Conservation (phyloP, 306 rosid genomes). For the Fragaria ananassa region DNA sequence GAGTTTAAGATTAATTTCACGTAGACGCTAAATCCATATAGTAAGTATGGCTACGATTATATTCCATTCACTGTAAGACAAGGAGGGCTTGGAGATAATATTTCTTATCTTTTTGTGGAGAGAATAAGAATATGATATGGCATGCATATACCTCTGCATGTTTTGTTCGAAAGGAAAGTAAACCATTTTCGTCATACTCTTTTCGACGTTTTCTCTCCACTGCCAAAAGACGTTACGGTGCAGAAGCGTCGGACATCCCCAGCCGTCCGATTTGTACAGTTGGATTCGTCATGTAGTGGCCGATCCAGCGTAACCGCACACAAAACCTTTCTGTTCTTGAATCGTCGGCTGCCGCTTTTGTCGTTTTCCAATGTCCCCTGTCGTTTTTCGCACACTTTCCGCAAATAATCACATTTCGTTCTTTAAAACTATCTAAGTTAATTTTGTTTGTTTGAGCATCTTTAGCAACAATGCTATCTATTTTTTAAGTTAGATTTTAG, state of each 20-base stretch:
- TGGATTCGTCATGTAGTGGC: background rate
- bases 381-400: background rate
- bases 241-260: background rate
- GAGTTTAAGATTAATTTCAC: background rate
- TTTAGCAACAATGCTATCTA: too few species aligned
- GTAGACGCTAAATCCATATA: background rate
- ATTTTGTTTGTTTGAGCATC: background rate
- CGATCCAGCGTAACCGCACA: background rate
- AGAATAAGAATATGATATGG: background rate
- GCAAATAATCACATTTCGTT: background rate
- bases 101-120: background rate
- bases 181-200: background rate
- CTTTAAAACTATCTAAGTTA: background rate
- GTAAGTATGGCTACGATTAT: too few species aligned
- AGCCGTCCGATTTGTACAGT: background rate
- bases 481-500: too few species aligned
- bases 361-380: background rate
- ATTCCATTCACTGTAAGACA: too few species aligned
- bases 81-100: background rate
- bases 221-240: background rate
- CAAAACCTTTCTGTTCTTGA: background rate
- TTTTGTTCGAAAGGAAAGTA: background rate
- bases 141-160: background rate
- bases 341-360: background rate
- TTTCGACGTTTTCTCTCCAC: background rate